These are phyloP conservation scores for Diplodia mutila DNA, from an alignment of 2,329 filamentous ascomycete species.

Conservation along the genomic window DNA sequence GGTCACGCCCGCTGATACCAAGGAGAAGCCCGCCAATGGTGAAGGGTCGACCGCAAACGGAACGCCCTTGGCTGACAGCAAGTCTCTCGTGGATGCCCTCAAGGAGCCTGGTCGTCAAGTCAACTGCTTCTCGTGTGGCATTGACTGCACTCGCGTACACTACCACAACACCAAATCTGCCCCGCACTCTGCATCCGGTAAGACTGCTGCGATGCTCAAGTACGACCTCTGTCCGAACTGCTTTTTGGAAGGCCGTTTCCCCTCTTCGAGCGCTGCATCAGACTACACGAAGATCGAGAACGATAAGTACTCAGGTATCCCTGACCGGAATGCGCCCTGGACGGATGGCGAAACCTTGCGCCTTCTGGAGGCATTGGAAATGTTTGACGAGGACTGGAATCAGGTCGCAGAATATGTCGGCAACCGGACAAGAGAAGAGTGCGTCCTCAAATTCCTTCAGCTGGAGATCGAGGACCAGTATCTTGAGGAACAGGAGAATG, in stretches of 20 bases:
- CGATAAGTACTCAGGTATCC: slow-evolving; percentile 74
- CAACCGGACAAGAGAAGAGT: slow-evolving; percentile 90
- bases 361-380: slow-evolving; percentile 86
- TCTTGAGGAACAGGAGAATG: slow-evolving; percentile 70
- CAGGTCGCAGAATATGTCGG: slow-evolving; percentile 90
- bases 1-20: slow-evolving; percentile 70
- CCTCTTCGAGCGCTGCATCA: slow-evolving; percentile 73
- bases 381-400: slow-evolving; percentile 95
- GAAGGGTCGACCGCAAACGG: slow-evolving; percentile 72
- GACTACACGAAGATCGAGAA: slow-evolving; percentile 92
- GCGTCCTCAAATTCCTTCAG: slow-evolving; percentile 93
- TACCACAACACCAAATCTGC: slow-evolving; percentile 71
- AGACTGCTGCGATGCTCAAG: slow-evolving; percentile 64
- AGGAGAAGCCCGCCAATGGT: slow-evolving; percentile 61
- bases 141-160: slow-evolving; percentile 78
- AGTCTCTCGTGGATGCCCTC: slow-evolving; percentile 62
- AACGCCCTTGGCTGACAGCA: slow-evolving; percentile 62
- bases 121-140: slow-evolving; percentile 88
- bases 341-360: slow-evolving; percentile 87
- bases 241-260: slow-evolving; percentile 82
- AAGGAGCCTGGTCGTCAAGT: slow-evolving; percentile 68
- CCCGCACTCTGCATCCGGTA: slow-evolving; percentile 51
- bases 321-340: slow-evolving; percentile 87
- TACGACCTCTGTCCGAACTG: slow-evolving; percentile 92
- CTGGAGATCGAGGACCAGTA: slow-evolving; percentile 98